Evolutionary conservation across 192 early-diverging fungal genomes (phyloP), one percentile per base, ranked within the genome.

Genomic region (Podila clonocystis): DNA sequence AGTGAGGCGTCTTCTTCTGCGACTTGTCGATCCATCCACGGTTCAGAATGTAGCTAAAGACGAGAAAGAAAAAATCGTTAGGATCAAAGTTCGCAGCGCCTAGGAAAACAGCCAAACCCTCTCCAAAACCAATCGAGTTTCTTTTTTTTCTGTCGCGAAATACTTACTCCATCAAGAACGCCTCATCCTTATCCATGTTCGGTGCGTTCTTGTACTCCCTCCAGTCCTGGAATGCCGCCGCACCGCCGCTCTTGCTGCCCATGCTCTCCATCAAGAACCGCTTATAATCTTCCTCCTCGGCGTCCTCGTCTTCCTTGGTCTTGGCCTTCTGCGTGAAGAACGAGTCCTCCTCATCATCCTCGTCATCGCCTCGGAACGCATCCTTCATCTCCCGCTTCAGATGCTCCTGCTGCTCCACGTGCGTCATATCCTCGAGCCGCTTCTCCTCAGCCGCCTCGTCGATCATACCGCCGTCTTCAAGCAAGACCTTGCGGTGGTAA

Each of bases 21-120:
- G 87, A 87, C 70, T 95, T 95, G 58, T 96, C 95, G 17, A 97
- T 88, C 97, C 97, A 99, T 20, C 96, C 95, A 73, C 94, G 93
- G 74, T 96, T 99, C 71, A 99, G 69, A 38, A 99, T 89, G 70
- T 96, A 97, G 62, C 89, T 91, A 68, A 28, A 38, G 22, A 65
- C 20, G 17, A 58, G 12, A 20, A 60, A 38, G 26, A 55, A 49
- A 59, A 88, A 8, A 38, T 61, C 22, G n/a, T 22, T 36, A 13
- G 30, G 20, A 15, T 1, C 6, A 20, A 24, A 7, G 17, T 13
- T 49, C 22, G 22, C 24, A 19, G 31, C 19, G 11, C 17, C 7
- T 48, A 3, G 30, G 9, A 11, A 68, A 60, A 41, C n/a, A 45
- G 19, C 1, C 4, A 36, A 29, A 64, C n/a, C n/a, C 36, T 3